These are phyloP conservation scores for Ophiostoma angusticollis DNA, from an alignment of 2,329 filamentous ascomycete genomes.

Conservation along the genomic window DNA sequence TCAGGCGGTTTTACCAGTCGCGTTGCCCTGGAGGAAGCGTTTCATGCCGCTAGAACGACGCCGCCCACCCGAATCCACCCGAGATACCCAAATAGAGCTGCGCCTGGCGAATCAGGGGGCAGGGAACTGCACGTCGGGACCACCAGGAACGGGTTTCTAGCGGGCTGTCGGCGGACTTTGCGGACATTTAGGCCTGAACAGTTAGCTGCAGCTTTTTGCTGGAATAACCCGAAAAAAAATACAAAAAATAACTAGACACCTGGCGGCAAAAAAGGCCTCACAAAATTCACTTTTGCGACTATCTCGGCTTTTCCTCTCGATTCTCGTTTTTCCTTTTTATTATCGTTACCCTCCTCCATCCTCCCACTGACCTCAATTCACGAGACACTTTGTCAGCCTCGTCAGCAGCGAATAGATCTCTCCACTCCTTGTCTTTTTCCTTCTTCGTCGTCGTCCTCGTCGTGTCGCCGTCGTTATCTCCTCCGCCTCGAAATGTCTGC, in stretches of 20 bases:
- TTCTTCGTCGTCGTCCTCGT: conserved; percentile 15
- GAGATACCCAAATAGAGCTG: conserved; percentile 10
- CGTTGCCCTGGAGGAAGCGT: conserved; percentile 4
- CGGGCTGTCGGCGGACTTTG: too few relatives aligned
- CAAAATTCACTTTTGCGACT: not conserved
- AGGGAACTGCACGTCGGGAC: not conserved
- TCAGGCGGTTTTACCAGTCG: too few relatives aligned
- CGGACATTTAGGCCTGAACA: not conserved
- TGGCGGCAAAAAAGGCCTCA: conserved; percentile 10
- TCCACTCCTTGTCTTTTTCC: conserved; percentile 20
- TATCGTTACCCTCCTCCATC: conserved; percentile 19
- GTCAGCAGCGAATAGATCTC: too few relatives aligned
- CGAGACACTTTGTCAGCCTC: too few relatives aligned
- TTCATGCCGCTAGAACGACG: not conserved
- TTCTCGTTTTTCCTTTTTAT: conserved; percentile 13
- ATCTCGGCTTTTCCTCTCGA: too few relatives aligned
- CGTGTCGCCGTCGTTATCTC: conserved; percentile 11
- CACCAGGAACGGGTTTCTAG: conserved; percentile 1
- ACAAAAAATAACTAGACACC: conserved; percentile 1
- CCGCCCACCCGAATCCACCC: conserved; percentile 16
- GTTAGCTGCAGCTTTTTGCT: too few relatives aligned
- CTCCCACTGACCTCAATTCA: too few relatives aligned
- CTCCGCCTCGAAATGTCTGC: conserved; percentile 29
- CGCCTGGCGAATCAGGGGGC: conserved; percentile 1
- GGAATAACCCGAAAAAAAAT: conserved; percentile 1